phyloP scores from a whole-genome alignment of 2,329 filamentous ascomycete genomes.

The Raffaelea albimanens region DNA sequence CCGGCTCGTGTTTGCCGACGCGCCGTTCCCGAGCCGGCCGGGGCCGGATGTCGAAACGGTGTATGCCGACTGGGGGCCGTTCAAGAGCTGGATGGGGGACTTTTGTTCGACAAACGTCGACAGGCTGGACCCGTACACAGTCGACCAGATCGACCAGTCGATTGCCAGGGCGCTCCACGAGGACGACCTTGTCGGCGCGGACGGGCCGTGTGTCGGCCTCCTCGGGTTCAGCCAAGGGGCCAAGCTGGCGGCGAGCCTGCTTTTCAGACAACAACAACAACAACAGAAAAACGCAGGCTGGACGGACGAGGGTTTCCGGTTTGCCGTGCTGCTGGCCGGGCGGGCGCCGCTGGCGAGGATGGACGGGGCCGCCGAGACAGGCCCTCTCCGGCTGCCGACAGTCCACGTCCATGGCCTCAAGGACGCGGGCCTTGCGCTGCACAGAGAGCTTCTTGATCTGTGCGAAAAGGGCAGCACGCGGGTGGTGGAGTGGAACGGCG shows the following conservation, averaged over 20 bases:
- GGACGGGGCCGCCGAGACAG: too few relatives aligned
- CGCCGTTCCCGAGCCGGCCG: conserved; percentile 38
- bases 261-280: conserved; percentile 20
- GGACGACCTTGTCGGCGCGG: conserved; percentile 38
- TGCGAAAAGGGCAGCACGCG: conserved; percentile 48
- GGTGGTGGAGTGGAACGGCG: conserved; percentile 64
- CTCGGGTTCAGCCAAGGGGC: conserved; percentile 61
- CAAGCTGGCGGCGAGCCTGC: conserved; percentile 48
- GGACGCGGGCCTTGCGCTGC: conserved; percentile 50
- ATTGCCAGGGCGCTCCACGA: conserved; percentile 35
- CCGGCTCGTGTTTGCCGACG: conserved; percentile 63
- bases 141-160: neutral
- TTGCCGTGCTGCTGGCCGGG: conserved; percentile 26
- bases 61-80: conserved; percentile 28
- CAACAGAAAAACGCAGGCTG: too few relatives aligned
- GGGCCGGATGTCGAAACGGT: conserved; percentile 6
- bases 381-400: conserved; percentile 45
- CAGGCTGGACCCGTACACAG: too few relatives aligned
- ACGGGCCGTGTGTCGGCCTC: conserved; percentile 49
- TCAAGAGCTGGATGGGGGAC: conserved; percentile 22
- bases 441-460: conserved; percentile 41
- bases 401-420: conserved; percentile 58
- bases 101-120: too few relatives aligned
- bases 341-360: conserved; percentile 14
- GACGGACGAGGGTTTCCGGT: conserved; percentile 1